Evolutionary conservation across 2,329 filamentous ascomycete genomes (phyloP).

Genomic region (Cladosporium velox): DNA sequence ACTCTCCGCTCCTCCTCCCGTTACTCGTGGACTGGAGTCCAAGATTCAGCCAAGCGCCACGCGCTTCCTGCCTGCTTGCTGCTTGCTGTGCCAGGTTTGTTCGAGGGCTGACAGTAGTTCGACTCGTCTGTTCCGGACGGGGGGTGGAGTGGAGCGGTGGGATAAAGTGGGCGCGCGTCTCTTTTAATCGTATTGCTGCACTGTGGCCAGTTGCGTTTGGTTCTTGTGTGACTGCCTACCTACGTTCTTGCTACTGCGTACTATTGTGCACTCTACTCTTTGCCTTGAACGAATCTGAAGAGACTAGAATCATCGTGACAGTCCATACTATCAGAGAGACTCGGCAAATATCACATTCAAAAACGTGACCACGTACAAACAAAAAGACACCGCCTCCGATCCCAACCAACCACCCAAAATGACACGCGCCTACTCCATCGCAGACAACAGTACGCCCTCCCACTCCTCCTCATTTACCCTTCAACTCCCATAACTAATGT

Average conservation of each 20-base stretch:
- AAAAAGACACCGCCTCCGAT: neutral
- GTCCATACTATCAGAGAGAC: neutral
- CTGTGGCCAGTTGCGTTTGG: neutral
- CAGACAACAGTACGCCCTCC: slow-evolving; percentile 8
- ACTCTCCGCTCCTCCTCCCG: neutral
- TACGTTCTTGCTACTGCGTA: neutral
- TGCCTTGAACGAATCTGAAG: neutral
- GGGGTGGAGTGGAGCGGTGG: neutral
- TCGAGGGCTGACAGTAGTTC: neutral
- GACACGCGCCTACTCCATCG: neutral
- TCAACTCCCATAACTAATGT: no score
- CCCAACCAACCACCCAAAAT: neutral
- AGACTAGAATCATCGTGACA: neutral
- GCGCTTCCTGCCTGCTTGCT: neutral
- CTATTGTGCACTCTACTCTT: neutral
- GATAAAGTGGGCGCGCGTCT: neutral
- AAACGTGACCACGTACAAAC: neutral
- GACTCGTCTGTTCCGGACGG: neutral
- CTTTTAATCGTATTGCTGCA: neutral
- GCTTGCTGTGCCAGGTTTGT: neutral
- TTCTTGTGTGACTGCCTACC: neutral
- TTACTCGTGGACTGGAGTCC: neutral
- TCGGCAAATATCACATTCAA: neutral
- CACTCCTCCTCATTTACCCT: no score
- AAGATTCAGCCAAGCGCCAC: slow-evolving; percentile 5